Evolutionary conservation across 768 basidiomycete species (phyloP), one percentile per base, ranked within the genome.

Genomic region (Auricularia sp.): DNA sequence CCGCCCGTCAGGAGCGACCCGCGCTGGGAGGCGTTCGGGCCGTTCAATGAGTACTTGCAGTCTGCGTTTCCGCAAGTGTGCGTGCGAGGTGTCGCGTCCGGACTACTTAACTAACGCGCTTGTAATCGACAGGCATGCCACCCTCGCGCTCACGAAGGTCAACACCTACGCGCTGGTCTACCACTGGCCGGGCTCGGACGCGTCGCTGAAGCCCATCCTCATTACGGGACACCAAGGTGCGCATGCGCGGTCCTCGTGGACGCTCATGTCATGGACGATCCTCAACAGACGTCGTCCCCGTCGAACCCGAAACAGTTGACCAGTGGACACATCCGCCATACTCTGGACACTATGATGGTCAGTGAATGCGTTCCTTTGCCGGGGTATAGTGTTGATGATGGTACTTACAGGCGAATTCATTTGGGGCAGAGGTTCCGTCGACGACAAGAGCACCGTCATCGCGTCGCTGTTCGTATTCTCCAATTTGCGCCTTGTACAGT

Each of bases 371-470:
- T 65, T 42, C 29, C 68, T 71, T 39, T 3, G 56, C 12, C 23
- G 1, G 10, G 8, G 56, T 33, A 23, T 6, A 18, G 56, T 33
- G 1, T 8, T 63, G 11, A 10, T 18, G 14, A 6, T 8, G 5
- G 11, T 64, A n/a, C n/a, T n/a, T n/a, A 62, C 76, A 82, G 81
- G 23, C 74, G 81, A 62, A 18, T 81, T 78, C 65, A 78, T 93
- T 14, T 91, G 89, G 89, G 91, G 91, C 7, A 79, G 91, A 8
- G 91, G 91, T 36, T 79, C 82, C 61, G 77, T 77, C 2, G 90
- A 93, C 69, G 88, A 90, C 75, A 93, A 93, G 76, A 83, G 81
- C 60, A 85, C 84, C 21, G 70, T 89, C 60, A 84, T 89, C 64
- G 82, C 82, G n/a, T 29, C 29, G 2, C 29, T 29, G 29, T 29